Conservation (phyloP, 176 grass and related monocot species). For the bread wheat (Triticum aestivum) region DNA sequence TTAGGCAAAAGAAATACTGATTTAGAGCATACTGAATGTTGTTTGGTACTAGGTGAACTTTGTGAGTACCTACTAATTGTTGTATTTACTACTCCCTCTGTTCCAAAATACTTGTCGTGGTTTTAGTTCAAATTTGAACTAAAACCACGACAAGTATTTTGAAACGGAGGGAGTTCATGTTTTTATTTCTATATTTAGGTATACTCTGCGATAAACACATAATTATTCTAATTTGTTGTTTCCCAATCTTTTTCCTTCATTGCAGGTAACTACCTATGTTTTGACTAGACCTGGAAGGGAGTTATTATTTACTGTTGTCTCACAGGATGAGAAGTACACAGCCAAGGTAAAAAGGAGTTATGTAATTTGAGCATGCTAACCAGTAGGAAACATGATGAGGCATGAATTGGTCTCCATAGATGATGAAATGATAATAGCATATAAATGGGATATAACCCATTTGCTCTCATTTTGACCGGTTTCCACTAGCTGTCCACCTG, state of each 20-base stretch:
- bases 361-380: background rate
- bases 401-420: background rate
- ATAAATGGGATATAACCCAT: background rate
- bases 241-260: background rate
- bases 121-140: too few relatives aligned
- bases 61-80: background rate
- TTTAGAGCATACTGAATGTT: background rate
- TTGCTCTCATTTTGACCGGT: background rate
- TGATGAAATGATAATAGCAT: conserved; percentile 11
- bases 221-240: background rate
- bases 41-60: background rate
- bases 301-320: conserved; percentile 92
- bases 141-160: too few relatives aligned
- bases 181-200: conserved; percentile 7
- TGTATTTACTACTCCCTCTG: background rate
- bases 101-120: too few relatives aligned
- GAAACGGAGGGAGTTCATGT: background rate
- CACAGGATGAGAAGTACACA: conserved; percentile 96
- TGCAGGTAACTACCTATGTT: conserved; percentile 87
- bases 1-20: background rate
- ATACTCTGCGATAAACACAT: background rate
- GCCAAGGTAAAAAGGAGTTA: conserved; percentile 66
- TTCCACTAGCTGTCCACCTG: background rate
- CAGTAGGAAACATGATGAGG: background rate
- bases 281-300: conserved; percentile 94